Conservation (phyloP, 495 filamentous ascomycete genomes). For the Endocarpon pusillum region DNA sequence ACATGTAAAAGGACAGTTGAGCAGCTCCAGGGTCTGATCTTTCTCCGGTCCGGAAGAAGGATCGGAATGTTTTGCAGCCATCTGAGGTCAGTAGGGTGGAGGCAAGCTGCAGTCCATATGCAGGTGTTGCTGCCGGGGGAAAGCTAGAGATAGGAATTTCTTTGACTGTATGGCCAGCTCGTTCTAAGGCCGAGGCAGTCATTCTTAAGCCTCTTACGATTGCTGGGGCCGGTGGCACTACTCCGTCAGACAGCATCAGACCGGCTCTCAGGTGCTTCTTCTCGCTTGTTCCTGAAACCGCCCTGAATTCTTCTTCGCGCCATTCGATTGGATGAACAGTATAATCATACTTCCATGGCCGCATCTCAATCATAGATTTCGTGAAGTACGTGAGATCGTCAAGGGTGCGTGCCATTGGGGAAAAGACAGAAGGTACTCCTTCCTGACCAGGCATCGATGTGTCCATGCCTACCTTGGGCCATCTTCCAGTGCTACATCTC, state of each 20-base stretch:
- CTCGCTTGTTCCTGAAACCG: constrained; percentile 39
- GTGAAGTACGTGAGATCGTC: constrained; percentile 76
- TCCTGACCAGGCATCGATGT: constrained; percentile 95
- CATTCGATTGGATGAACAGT: constrained; percentile 73
- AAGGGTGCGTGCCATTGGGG: constrained; percentile 82
- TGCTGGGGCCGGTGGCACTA: constrained; percentile 76
- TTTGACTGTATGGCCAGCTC: constrained; percentile 58
- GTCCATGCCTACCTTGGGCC: constrained; percentile 70
- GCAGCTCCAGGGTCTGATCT: constrained; percentile 63
- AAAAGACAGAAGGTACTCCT: constrained; percentile 76
- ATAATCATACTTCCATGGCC: constrained; percentile 85
- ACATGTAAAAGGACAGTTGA: constrained; percentile 54
- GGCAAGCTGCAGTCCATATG: constrained; percentile 61
- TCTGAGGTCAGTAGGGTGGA: constrained; percentile 79
- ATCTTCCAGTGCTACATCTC: constrained; percentile 86
- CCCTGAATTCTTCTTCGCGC: constrained; percentile 40
- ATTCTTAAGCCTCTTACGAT: constrained; percentile 61
- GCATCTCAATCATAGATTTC: constrained; percentile 58
- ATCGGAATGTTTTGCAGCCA: constrained; percentile 65
- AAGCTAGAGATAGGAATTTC: constrained; percentile 56
- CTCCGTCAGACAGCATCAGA: constrained; percentile 61
- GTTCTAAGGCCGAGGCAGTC: constrained; percentile 46
- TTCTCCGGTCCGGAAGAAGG: constrained; percentile 62
- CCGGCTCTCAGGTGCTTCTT: constrained; percentile 54
- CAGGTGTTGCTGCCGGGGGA: constrained; percentile 40